Percentiles rank a stretch among this genome's conserved stretches.
phyloP scores from a whole-genome alignment of 306 rosid genomes.

The Carpinus fangiana region DNA sequence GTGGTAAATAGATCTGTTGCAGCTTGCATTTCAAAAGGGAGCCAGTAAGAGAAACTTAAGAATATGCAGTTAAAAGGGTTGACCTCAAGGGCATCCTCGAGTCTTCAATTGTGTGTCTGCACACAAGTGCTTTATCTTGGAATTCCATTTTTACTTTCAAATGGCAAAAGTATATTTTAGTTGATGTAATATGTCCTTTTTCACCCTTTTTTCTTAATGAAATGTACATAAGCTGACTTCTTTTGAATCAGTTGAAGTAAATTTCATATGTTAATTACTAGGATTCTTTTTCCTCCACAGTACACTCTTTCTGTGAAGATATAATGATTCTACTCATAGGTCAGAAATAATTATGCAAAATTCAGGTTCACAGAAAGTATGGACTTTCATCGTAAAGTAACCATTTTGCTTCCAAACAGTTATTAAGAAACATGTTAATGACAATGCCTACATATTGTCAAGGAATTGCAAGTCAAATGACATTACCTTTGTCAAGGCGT shows the following conservation, averaged over 20 bases:
- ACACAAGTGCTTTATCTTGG: neutral
- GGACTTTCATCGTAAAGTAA: neutral
- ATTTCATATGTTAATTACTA: neutral
- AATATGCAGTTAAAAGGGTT: neutral
- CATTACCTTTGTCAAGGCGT: constrained; percentile 57
- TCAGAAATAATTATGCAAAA: neutral
- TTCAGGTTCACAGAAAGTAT: neutral
- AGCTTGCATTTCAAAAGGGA: neutral
- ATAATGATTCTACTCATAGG: neutral
- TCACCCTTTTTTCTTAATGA: too few relatives aligned
- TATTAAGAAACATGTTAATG: neutral
- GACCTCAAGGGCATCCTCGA: neutral
- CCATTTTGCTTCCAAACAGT: neutral
- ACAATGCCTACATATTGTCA: neutral
- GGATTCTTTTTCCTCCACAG: neutral
- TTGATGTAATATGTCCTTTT: too few relatives aligned
- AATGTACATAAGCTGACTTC: too few relatives aligned
- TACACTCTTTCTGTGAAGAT: neutral
- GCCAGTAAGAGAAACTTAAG: neutral
- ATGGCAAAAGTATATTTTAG: neutral
- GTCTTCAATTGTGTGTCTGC: neutral
- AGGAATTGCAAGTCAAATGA: constrained; percentile 1
- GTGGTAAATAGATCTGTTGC: neutral
- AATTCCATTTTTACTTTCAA: neutral
- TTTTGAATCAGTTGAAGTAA: neutral